Conservation (phyloP, 1,284 basidiomycete genomes). For the Coniferiporia sulphurascens region DNA sequence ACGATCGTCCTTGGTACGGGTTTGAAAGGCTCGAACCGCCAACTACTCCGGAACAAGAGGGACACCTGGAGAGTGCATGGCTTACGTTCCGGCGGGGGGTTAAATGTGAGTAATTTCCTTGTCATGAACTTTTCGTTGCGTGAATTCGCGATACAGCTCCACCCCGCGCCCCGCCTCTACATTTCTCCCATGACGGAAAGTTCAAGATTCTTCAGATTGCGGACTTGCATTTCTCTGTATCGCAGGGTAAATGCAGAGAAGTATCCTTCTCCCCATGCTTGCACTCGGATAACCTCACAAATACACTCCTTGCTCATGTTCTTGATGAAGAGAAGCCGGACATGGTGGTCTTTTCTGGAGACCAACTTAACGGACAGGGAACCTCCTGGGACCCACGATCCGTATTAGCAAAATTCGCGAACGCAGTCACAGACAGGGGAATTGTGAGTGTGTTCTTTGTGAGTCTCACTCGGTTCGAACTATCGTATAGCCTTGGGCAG, state of each 20-base stretch:
- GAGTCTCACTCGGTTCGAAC: neutral
- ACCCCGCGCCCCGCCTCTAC: slow-evolving; percentile 66
- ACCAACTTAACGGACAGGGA: slow-evolving; percentile 83
- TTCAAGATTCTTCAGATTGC: slow-evolving; percentile 91
- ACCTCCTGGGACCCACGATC: slow-evolving; percentile 85
- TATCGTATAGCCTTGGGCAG: slow-evolving; percentile 64
- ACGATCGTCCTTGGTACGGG: slow-evolving; percentile 77
- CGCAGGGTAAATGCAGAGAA: slow-evolving; percentile 68
- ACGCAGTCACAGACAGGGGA: slow-evolving; percentile 64
- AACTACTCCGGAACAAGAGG: slow-evolving; percentile 39
- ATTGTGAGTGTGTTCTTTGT: slow-evolving; percentile 33
- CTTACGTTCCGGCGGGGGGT: slow-evolving; percentile 60
- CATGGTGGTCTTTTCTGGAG: slow-evolving; percentile 83
- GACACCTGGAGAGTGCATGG: slow-evolving; percentile 46
- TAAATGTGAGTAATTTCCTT: slow-evolving; percentile 44
- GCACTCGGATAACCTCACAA: slow-evolving; percentile 71
- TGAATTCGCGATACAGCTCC: slow-evolving; percentile 38
- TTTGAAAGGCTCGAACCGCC: slow-evolving; percentile 68
- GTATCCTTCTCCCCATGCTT: slow-evolving; percentile 50
- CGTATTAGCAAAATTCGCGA: slow-evolving; percentile 84
- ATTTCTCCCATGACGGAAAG: slow-evolving; percentile 76
- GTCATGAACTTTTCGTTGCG: slow-evolving; percentile 3
- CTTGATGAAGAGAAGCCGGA: slow-evolving; percentile 87
- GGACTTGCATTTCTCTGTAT: slow-evolving; percentile 84
- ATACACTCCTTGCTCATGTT: slow-evolving; percentile 58